Conservation (phyloP, 23 red algal species). For the Pyropia yezoensis region DNA sequence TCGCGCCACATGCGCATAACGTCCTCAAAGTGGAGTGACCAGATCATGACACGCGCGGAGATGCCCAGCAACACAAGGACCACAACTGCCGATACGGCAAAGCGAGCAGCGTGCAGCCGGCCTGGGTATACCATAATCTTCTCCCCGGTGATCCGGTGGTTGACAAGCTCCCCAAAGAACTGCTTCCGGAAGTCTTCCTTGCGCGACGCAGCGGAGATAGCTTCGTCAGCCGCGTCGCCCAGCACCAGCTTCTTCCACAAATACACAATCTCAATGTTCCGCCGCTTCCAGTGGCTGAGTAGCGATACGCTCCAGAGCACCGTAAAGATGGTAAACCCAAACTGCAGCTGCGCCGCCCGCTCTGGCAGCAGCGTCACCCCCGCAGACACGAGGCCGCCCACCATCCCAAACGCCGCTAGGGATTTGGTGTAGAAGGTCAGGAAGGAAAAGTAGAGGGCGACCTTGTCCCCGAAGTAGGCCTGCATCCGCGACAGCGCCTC, state of each 20-base stretch:
- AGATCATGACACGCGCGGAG: conserved; percentile 55
- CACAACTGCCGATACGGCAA: conserved; percentile 21
- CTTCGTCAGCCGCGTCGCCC: conserved; percentile 62
- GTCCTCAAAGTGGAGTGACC: conserved; percentile 55
- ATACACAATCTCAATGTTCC: conserved; percentile 64
- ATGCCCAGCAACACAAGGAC: conserved; percentile 38
- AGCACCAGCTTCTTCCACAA: conserved; percentile 66
- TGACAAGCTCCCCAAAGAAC: conserved; percentile 55
- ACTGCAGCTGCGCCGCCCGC: conserved; percentile 18
- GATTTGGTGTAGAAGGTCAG: conserved; percentile 55
- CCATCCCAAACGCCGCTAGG: conserved; percentile 39
- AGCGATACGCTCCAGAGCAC: conserved; percentile 47
- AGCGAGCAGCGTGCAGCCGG: conserved; percentile 22
- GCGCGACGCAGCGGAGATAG: conserved; percentile 43
- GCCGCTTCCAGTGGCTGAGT: conserved; percentile 60
- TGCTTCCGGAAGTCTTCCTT: conserved; percentile 64
- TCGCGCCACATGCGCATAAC: conserved; percentile 38
- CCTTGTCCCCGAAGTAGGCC: conserved; percentile 79
- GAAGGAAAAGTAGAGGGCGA: conserved; percentile 78
- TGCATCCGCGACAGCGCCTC: conserved; percentile 47
- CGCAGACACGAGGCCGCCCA: conserved; percentile 15
- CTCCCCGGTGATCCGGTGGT: conserved; percentile 65
- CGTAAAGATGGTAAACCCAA: conserved; percentile 58
- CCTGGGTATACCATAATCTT: conserved; percentile 62
- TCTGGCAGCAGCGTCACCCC: conserved; percentile 11